Base-by-base conservation (phyloP, 2,329 filamentous ascomycete genomes). In the Penicillium olsonii region DNA sequence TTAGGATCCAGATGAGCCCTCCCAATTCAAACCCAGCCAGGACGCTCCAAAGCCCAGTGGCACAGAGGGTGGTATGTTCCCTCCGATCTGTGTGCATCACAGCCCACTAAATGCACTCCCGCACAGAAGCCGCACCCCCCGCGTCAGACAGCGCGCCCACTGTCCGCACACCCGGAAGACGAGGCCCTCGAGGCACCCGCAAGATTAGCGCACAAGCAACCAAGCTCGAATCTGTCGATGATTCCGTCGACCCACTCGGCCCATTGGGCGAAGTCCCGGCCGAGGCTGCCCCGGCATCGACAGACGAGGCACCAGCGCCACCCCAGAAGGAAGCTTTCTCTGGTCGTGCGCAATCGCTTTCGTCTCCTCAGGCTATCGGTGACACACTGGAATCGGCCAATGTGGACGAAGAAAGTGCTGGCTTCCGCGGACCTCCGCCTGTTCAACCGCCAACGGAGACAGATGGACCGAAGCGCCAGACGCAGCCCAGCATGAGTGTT, bases 401-500 rank as follows among this genome's bases (percentile, higher is more conserved):
- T 52, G 79, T 90, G 45, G 87, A 88, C 54, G 87, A 90, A 53
- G 80, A 85, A 57, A 78, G 83, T 34, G 80, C 87, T 31, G 78
- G 89, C 55, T 79, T 90, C 71, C 68, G 79, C 73, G 65, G 82
- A 68, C 59, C 84, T 77, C 82, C 82, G 26, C 82, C 82, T 14
- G 81, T 84, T 2, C 81, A 84, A 54, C 77, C 68, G 11, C 70
- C 76, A 8, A 70, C 68, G 19, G 73, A 73, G 17, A 50, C 53
- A 27, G 72, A 78, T 39, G 71, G 72, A 20, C 66, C 73, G 1
- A 74, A 76, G 60, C 74, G 81, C 60, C 78, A 81, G 56, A 76
- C 74, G 19, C 81, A 84, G 65, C 91, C 92, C 15, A 96, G 92
- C 67, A 84, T 96, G 58, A 95, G 88, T 69, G 78, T 97, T 48